These are phyloP conservation scores for Heritiera fomes DNA, from an alignment of 345 rosid genomes.

Conservation along the genomic window DNA sequence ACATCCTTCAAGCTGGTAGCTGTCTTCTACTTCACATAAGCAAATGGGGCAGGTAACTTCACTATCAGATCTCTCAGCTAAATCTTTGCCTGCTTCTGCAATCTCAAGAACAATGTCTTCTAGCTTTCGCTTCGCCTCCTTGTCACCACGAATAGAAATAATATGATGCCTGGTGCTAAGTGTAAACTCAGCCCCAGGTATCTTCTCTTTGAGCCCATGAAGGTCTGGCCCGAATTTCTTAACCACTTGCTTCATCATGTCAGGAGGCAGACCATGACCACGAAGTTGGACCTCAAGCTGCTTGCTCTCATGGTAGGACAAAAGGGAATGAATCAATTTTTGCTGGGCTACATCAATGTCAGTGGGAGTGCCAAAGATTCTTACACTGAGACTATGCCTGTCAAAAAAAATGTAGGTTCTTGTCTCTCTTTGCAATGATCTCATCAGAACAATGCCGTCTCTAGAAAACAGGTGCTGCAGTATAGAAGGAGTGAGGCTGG, in stretches of 20 bases:
- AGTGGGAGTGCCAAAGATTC: conserved; percentile 60
- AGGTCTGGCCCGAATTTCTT: conserved; percentile 77
- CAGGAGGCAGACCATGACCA: conserved; percentile 61
- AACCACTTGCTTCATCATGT: conserved; percentile 76
- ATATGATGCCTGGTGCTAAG: conserved; percentile 57
- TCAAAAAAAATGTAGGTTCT: conserved; percentile 63
- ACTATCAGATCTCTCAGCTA: conserved; percentile 25
- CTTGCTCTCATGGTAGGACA: conserved; percentile 54
- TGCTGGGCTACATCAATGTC: conserved; percentile 50
- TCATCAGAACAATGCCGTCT: conserved; percentile 57
- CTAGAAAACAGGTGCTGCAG: conserved; percentile 58
- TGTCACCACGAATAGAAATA: conserved; percentile 63
- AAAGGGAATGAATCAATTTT: conserved; percentile 57
- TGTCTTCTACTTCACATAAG: conserved; percentile 78
- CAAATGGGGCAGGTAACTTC: conserved; percentile 72
- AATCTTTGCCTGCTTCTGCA: conserved; percentile 33
- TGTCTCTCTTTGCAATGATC: conserved; percentile 57
- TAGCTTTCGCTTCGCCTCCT: conserved; percentile 56
- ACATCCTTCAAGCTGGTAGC: conserved; percentile 75
- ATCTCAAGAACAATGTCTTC: conserved; percentile 61
- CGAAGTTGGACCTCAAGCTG: conserved; percentile 68
- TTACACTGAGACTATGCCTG: conserved; percentile 43
- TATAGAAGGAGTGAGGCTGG: conserved; percentile 50
- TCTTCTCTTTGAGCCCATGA: conserved; percentile 58
- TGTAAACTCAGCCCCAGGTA: conserved; percentile 59